A percentile compares a stretch with the other conserved stretches of the same genome.
Conservation (phyloP, 805 yeast species). For the Saturnispora halmiae region DNA sequence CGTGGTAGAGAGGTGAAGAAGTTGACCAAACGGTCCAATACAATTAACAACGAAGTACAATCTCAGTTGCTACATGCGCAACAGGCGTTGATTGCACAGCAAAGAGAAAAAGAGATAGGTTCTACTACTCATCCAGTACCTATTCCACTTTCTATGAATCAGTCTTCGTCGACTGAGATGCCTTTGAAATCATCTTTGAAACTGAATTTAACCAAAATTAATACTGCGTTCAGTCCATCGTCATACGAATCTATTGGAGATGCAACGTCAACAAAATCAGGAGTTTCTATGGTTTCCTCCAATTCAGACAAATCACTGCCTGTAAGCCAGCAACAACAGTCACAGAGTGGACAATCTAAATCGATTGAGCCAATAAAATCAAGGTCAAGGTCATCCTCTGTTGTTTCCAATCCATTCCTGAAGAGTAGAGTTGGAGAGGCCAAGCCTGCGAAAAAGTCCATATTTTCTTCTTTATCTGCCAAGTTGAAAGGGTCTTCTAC, state of each 20-base stretch:
- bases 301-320: neutral
- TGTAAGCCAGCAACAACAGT: neutral
- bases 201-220: slow-evolving; percentile 1
- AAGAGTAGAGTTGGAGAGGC: slow-evolving; percentile 6
- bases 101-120: slow-evolving; percentile 8
- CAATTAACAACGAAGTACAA: slow-evolving; percentile 25
- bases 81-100: slow-evolving; percentile 17
- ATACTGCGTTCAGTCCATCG: slow-evolving; percentile 2
- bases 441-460: slow-evolving; percentile 19
- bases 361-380: neutral
- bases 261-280: slow-evolving; percentile 7
- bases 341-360: neutral
- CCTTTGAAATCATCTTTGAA: slow-evolving; percentile 14
- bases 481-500: slow-evolving; percentile 22
- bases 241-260: slow-evolving; percentile 1
- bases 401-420: slow-evolving; percentile 5
- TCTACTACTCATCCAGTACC: slow-evolving; percentile 5
- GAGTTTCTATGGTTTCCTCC: neutral
- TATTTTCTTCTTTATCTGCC: slow-evolving; percentile 30
- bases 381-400: slow-evolving; percentile 12
- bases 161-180: neutral
- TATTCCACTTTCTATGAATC: neutral
- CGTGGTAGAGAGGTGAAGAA: slow-evolving; percentile 62
- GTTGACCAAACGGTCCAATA: slow-evolving; percentile 34
- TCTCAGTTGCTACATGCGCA: slow-evolving; percentile 26